These are phyloP conservation scores for Oidium heveae DNA, from an alignment of 2,329 filamentous ascomycete species.

Conservation along the genomic window DNA sequence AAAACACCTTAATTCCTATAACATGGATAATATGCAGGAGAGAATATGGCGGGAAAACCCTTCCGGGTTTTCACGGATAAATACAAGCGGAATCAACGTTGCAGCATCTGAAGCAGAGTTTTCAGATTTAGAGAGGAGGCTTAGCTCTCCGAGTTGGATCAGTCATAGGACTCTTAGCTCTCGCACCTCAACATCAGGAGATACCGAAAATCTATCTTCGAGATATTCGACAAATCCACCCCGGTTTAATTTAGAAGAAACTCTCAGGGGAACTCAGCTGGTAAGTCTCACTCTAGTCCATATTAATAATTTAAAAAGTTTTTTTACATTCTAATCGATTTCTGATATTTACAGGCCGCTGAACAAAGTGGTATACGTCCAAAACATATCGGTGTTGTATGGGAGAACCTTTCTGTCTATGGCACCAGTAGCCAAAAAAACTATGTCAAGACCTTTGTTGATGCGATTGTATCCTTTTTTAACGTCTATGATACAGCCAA, in stretches of 20 bases:
- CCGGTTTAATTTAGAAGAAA: conserved; percentile 50
- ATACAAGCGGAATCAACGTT: conserved; percentile 25
- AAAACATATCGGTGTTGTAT: conserved; percentile 59
- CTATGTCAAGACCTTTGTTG: conserved; percentile 46
- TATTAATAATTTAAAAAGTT: not conserved
- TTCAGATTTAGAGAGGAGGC: conserved; percentile 34
- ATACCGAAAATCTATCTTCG: conserved; percentile 15
- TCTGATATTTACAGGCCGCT: conserved; percentile 16
- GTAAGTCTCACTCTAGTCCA: conserved; percentile 1
- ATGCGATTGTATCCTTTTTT: conserved; percentile 46
- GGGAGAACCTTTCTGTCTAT: conserved; percentile 52
- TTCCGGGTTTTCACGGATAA: not conserved
- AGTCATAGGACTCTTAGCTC: too few species aligned
- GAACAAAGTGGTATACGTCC: conserved; percentile 55
- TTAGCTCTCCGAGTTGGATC: conserved; percentile 25
- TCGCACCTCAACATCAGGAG: conserved; percentile 16
- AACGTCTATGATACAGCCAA: conserved; percentile 43
- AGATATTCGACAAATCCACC: conserved; percentile 19
- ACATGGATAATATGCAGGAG: too few species aligned
- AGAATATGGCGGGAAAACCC: too few species aligned
- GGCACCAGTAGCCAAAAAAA: conserved; percentile 53
- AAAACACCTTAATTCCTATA: too few species aligned
- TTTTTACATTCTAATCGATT: not conserved
- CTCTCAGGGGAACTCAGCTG: conserved; percentile 43
- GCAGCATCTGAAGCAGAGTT: conserved; percentile 46